A percentile compares a stretch with the other conserved stretches of the same genome.
These are phyloP conservation scores for Microascus cirrosus DNA, from an alignment of 2,329 filamentous ascomycete species.

Conservation along the genomic window DNA sequence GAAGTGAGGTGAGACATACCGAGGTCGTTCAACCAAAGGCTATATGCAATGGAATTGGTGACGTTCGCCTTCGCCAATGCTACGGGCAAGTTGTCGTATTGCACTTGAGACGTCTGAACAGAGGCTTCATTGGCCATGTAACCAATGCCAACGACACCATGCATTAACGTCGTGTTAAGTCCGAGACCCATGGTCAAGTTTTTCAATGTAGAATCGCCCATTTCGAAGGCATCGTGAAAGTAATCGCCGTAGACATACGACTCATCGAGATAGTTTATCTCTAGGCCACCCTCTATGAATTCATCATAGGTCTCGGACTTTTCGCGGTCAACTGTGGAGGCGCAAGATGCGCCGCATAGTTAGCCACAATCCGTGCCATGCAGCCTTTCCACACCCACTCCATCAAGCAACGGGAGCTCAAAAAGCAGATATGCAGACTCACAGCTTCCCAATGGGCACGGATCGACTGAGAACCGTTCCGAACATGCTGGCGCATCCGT, in stretches of 20 bases:
- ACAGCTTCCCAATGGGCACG: constrained; percentile 36
- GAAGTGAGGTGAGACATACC: constrained; percentile 14
- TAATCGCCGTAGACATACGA: constrained; percentile 47
- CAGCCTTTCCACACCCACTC: not conserved
- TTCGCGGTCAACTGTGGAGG: constrained; percentile 27
- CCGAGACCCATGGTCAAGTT: constrained; percentile 51
- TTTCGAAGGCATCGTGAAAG: constrained; percentile 43
- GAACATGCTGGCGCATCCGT: constrained; percentile 26
- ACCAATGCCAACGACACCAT: constrained; percentile 50
- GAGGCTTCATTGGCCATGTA: constrained; percentile 43
- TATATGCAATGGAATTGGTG: constrained; percentile 60
- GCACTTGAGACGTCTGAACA: constrained; percentile 14
- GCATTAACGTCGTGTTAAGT: constrained; percentile 37
- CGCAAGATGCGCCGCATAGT: constrained; percentile 4
- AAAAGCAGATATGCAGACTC: constrained; percentile 12
- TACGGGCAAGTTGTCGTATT: constrained; percentile 51
- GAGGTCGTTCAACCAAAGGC: constrained; percentile 54
- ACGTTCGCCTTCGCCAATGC: constrained; percentile 50
- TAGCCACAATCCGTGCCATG: constrained; percentile 8
- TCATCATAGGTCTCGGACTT: constrained; percentile 34
- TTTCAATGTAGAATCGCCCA: constrained; percentile 37
- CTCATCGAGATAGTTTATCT: constrained; percentile 52
- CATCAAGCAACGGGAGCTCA: not conserved
- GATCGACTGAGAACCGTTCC: constrained; percentile 10
- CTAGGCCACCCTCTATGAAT: constrained; percentile 31